Evolutionary conservation across 495 filamentous ascomycete genomes (phyloP).

Genomic region (Polyplosphaeria fusca): DNA sequence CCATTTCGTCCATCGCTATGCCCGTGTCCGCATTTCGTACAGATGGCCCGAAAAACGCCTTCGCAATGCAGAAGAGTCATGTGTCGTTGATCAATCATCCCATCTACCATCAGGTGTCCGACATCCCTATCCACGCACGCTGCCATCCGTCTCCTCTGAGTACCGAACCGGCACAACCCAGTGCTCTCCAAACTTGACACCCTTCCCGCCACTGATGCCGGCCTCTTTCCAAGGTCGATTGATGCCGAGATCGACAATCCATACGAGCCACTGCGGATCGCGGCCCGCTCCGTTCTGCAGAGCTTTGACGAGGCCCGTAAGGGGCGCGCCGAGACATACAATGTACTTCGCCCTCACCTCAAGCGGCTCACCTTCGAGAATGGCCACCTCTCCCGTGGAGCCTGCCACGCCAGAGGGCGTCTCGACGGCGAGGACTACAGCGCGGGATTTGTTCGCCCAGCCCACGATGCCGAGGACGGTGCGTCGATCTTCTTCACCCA

Average conservation of each 20-base stretch:
- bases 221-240: constrained; percentile 83
- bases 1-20: too few species aligned
- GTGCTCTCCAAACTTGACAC: constrained; percentile 77
- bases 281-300: constrained; percentile 58
- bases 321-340: constrained; percentile 78
- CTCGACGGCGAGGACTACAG: constrained; percentile 76
- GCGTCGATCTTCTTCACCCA: constrained; percentile 75
- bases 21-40: too few species aligned
- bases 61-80: too few species aligned
- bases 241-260: constrained; percentile 82
- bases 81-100: too few species aligned
- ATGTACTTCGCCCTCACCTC: constrained; percentile 73
- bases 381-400: constrained; percentile 57
- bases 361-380: constrained; percentile 66
- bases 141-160: constrained; percentile 30
- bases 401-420: constrained; percentile 84
- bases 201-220: constrained; percentile 60
- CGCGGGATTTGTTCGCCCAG: constrained; percentile 80
- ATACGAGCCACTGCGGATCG: constrained; percentile 66
- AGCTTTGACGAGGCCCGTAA: constrained; percentile 74
- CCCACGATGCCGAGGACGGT: constrained; percentile 78
- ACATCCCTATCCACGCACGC: too few species aligned
- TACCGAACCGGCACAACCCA: constrained; percentile 72
- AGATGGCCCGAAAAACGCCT: too few species aligned
- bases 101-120: too few species aligned